phyloP scores from a whole-genome alignment of 768 basidiomycete species.

The Rubroboletus satanas region DNA sequence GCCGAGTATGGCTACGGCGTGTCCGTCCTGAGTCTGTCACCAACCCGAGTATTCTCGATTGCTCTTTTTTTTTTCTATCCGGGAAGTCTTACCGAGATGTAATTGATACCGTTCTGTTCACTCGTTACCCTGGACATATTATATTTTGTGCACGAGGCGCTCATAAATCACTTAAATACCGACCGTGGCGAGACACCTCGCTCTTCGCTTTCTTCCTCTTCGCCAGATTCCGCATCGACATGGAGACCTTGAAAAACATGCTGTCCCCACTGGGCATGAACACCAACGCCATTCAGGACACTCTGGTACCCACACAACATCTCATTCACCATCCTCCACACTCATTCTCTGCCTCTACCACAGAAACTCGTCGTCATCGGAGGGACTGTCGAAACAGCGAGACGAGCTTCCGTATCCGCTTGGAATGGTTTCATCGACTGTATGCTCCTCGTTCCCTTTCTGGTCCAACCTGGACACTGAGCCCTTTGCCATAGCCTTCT shows the following conservation, averaged over 20 bases:
- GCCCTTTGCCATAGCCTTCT: slow-evolving; percentile 55
- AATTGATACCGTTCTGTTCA: slow-evolving; percentile 29
- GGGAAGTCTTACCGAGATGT: slow-evolving; percentile 30
- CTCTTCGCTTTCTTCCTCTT: slow-evolving; percentile 34
- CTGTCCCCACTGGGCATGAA: slow-evolving; percentile 68
- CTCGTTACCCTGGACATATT: slow-evolving; percentile 27
- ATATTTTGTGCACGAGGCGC: slow-evolving; percentile 33
- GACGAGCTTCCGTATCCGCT: slow-evolving; percentile 74
- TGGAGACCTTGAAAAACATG: slow-evolving; percentile 70
- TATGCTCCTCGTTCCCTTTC: slow-evolving; percentile 25
- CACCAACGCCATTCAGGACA: slow-evolving; percentile 72
- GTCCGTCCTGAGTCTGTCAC: slow-evolving; percentile 16
- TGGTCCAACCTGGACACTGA: slow-evolving; percentile 5
- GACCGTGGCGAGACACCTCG: slow-evolving; percentile 28
- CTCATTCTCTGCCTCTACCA: background rate
- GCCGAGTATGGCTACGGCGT: slow-evolving; percentile 18
- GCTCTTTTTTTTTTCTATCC: slow-evolving; percentile 21
- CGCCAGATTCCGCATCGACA: slow-evolving; percentile 34
- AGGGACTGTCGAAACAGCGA: slow-evolving; percentile 82
- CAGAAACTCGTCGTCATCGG: slow-evolving; percentile 90
- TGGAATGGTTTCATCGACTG: slow-evolving; percentile 92
- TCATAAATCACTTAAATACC: slow-evolving; percentile 36
- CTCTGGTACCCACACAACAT: slow-evolving; percentile 48
- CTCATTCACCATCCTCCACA: background rate
- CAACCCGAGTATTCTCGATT: slow-evolving; percentile 16